A percentile compares a stretch with the other conserved stretches of the same genome.
Evolutionary conservation across 2,329 filamentous ascomycete species (phyloP).

Genomic region (Onygenales sp.): DNA sequence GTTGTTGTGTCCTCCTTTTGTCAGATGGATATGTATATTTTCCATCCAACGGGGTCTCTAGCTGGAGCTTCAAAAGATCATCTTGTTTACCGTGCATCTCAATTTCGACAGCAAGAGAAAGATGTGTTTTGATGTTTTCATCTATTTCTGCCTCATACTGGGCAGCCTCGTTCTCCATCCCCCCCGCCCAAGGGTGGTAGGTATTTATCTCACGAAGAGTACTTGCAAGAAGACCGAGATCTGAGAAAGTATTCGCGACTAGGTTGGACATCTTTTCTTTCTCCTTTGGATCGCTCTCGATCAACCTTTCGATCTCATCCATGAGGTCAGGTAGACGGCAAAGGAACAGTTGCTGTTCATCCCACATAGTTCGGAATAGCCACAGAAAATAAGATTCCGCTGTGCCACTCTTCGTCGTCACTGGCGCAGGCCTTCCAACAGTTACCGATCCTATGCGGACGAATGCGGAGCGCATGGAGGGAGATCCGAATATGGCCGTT

Average conservation of each 20-base stretch:
- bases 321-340: constrained; percentile 27
- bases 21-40: constrained; percentile 41
- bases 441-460: constrained; percentile 19
- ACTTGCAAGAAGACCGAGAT: constrained; percentile 38
- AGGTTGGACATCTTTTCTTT: constrained; percentile 29
- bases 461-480: constrained; percentile 30
- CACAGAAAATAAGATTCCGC: constrained; percentile 22
- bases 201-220: constrained; percentile 36
- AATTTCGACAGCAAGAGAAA: not conserved
- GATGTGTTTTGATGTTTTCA: not conserved
- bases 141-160: constrained; percentile 12
- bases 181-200: constrained; percentile 39
- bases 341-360: constrained; percentile 27
- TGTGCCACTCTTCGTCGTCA: constrained; percentile 4
- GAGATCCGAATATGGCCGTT: constrained; percentile 29
- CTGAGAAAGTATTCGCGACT: constrained; percentile 29
- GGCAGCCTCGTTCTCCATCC: constrained; percentile 15
- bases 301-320: constrained; percentile 42
- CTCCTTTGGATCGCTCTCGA: constrained; percentile 21
- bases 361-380: constrained; percentile 31
- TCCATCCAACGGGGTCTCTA: constrained; percentile 12
- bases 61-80: not conserved
- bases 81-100: not conserved
- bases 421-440: not conserved
- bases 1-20: constrained; percentile 38